phyloP scores from a whole-genome alignment of 139 green algal species.

The Chlamydomonas sphaeroides region DNA sequence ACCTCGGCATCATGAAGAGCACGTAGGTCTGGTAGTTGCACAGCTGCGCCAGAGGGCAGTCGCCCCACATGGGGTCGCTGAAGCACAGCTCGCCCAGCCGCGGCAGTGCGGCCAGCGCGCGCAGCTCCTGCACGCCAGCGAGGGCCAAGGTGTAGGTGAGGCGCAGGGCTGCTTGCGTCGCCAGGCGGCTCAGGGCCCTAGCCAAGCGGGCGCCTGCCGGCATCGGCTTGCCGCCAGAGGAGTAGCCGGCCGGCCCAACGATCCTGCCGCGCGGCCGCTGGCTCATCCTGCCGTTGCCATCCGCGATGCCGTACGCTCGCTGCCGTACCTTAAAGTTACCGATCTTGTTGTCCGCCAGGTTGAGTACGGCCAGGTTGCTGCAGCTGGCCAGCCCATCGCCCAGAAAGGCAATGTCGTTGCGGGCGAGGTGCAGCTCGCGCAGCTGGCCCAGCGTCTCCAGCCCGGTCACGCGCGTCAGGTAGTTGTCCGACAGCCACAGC shows the following conservation, averaged over 20 bases:
- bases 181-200: too few species aligned
- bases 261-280: too few species aligned
- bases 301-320: too few species aligned
- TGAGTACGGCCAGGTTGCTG: conserved; percentile 65
- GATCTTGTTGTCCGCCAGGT: conserved; percentile 78
- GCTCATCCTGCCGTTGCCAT: too few species aligned
- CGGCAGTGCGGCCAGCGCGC: conserved; percentile 57
- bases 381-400: conserved; percentile 50
- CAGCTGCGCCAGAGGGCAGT: conserved; percentile 70
- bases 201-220: too few species aligned
- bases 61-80: conserved; percentile 79
- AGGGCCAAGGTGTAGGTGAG: too few species aligned
- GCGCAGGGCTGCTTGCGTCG: too few species aligned
- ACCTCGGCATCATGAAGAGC: conserved; percentile 56
- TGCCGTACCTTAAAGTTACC: conserved; percentile 75
- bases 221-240: too few species aligned
- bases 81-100: conserved; percentile 77
- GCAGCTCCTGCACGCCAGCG: conserved; percentile 69
- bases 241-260: too few species aligned
- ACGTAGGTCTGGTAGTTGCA: conserved; percentile 84
- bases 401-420: conserved; percentile 72
- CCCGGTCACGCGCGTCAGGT: conserved; percentile 67
- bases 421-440: conserved; percentile 74
- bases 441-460: conserved; percentile 62
- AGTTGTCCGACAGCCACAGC: conserved; percentile 82